Percentiles rank a stretch among this genome's conserved stretches.
phyloP scores from a whole-genome alignment of 2,329 filamentous ascomycete species.

The Trichophyton equinum region DNA sequence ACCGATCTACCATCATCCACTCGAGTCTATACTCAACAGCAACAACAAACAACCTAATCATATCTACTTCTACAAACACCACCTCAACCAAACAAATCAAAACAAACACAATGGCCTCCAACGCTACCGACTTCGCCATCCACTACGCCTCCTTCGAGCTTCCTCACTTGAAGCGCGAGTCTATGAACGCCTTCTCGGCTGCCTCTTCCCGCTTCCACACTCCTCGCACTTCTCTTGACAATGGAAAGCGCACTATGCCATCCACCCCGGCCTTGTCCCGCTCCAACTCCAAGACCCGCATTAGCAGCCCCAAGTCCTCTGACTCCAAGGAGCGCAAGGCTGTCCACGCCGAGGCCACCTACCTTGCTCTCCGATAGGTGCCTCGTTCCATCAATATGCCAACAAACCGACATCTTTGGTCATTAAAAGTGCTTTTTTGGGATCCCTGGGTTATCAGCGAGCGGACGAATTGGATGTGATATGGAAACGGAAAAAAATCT shows the following conservation, averaged over 20 bases:
- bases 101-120: not conserved
- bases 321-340: not conserved
- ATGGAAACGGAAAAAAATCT: conserved; percentile 1
- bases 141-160: conserved; percentile 2
- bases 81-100: not conserved
- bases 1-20: not conserved
- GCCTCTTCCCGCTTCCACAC: conserved; percentile 3
- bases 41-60: not conserved
- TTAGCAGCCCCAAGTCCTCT: not conserved
- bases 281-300: conserved; percentile 1
- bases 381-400: not conserved
- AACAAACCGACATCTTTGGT: not conserved
- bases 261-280: conserved; percentile 1
- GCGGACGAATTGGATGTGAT: not conserved
- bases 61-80: not conserved
- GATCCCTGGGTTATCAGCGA: not conserved
- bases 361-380: conserved; percentile 3
- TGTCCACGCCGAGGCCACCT: not conserved
- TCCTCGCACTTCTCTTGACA: conserved; percentile 1
- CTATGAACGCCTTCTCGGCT: not conserved
- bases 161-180: not conserved
- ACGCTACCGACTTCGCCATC: conserved; percentile 5
- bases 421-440: not conserved
- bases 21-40: not conserved
- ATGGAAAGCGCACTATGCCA: conserved; percentile 1